A percentile compares a stretch with the other conserved stretches of the same genome.
Evolutionary conservation across 192 early-diverging fungal species (phyloP).

Genomic region (Phycomyces blakesleeanus): DNA sequence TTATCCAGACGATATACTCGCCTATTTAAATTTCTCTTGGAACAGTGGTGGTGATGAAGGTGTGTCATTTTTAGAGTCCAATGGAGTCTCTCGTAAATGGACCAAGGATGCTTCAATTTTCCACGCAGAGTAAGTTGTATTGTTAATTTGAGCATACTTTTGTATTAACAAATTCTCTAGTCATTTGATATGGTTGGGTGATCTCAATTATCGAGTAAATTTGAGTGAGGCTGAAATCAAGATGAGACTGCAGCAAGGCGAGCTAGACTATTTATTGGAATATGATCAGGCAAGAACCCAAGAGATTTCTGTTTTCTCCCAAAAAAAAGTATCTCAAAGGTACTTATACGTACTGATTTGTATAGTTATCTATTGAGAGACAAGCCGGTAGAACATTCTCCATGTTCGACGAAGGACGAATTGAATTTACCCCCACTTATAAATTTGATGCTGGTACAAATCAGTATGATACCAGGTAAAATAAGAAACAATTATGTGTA

Average conservation of each 20-base stretch:
- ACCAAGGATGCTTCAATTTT: slow-evolving; percentile 48
- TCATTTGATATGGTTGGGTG: slow-evolving; percentile 88
- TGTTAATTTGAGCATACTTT: not conserved
- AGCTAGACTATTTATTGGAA: slow-evolving; percentile 63
- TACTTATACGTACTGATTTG: not conserved
- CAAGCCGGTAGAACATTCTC: slow-evolving; percentile 65
- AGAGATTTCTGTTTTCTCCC: no score
- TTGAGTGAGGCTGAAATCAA: slow-evolving; percentile 63
- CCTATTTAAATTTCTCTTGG: slow-evolving; percentile 28
- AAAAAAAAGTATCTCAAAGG: no score
- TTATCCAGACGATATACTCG: not conserved
- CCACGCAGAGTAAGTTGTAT: slow-evolving; percentile 58
- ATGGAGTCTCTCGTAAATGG: slow-evolving; percentile 8
- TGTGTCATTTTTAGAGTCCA: slow-evolving; percentile 19
- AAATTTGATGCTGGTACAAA: slow-evolving; percentile 86
- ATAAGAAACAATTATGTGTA: not conserved
- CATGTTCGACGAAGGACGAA: slow-evolving; percentile 79
- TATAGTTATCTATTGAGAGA: slow-evolving; percentile 62
- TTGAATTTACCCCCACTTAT: slow-evolving; percentile 87
- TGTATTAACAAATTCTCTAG: slow-evolving; percentile 29
- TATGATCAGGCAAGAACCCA: slow-evolving; percentile 68
- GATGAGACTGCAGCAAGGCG: slow-evolving; percentile 43
- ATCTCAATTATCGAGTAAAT: slow-evolving; percentile 90
- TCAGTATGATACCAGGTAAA: slow-evolving; percentile 77
- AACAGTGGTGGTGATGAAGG: slow-evolving; percentile 35